Evolutionary conservation across 1,284 basidiomycete species (phyloP).

Genomic region (Malassezia psittaci): DNA sequence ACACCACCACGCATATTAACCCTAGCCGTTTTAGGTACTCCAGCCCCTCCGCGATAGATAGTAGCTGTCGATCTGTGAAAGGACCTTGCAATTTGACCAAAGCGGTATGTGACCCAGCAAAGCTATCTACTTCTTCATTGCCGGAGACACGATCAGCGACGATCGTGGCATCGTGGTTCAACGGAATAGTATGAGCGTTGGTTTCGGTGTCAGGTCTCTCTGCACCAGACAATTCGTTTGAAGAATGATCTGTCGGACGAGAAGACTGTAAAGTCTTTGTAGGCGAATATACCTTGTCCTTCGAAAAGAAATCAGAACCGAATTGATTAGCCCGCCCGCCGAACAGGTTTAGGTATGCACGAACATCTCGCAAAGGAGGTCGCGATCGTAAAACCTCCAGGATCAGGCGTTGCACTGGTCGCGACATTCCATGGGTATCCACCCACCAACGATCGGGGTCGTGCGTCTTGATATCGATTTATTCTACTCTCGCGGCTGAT

Average conservation of each 20-base stretch:
- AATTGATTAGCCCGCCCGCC: slow-evolving; percentile 23
- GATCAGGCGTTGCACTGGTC: slow-evolving; percentile 72
- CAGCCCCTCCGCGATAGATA: slow-evolving; percentile 84
- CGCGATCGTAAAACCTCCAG: slow-evolving; percentile 85
- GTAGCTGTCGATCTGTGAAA: slow-evolving; percentile 86
- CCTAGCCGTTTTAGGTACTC: slow-evolving; percentile 91
- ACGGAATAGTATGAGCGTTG: background rate
- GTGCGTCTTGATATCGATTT: too few relatives aligned
- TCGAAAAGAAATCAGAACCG: background rate
- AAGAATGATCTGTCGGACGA: background rate
- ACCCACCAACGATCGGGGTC: too few relatives aligned
- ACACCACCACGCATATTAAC: slow-evolving; percentile 82
- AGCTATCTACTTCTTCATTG: background rate
- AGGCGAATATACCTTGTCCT: too few relatives aligned
- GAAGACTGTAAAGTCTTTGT: background rate
- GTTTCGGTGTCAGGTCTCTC: background rate
- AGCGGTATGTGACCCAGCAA: slow-evolving; percentile 58
- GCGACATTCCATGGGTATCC: slow-evolving; percentile 22
- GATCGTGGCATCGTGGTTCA: slow-evolving; percentile 13
- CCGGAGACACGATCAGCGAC: slow-evolving; percentile 19
- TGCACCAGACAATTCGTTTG: background rate
- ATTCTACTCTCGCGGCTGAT: too few relatives aligned
- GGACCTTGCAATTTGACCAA: slow-evolving; percentile 96
- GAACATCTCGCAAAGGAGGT: slow-evolving; percentile 80
- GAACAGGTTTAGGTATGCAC: slow-evolving; percentile 78